phyloP scores from a whole-genome alignment of 2,329 filamentous ascomycete genomes.

The Didymella pomorum region DNA sequence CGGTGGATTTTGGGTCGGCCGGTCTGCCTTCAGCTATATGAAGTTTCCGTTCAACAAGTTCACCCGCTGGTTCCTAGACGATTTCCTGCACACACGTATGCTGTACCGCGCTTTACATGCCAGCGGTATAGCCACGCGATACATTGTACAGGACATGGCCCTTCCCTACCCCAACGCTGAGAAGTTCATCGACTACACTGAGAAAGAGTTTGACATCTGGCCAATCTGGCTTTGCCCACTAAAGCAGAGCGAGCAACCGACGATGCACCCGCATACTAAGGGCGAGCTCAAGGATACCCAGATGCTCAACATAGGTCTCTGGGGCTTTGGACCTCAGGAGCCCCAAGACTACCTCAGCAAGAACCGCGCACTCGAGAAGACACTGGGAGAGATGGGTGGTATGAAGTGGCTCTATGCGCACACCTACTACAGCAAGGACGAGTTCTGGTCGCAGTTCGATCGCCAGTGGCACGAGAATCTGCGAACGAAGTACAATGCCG shows the following conservation, averaged over 20 bases:
- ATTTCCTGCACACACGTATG: slow-evolving; percentile 68
- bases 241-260: slow-evolving; percentile 44
- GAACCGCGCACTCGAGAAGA: slow-evolving; percentile 69
- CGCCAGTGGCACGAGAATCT: slow-evolving; percentile 66
- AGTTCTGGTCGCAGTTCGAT: slow-evolving; percentile 74
- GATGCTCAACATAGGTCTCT: slow-evolving; percentile 70
- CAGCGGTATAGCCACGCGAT: slow-evolving; percentile 65
- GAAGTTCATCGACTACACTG: slow-evolving; percentile 55
- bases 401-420: slow-evolving; percentile 77
- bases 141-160: slow-evolving; percentile 71
- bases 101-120: slow-evolving; percentile 72
- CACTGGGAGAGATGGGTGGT: slow-evolving; percentile 66
- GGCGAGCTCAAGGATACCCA: slow-evolving; percentile 38
- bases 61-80: slow-evolving; percentile 68
- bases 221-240: slow-evolving; percentile 61
- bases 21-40: slow-evolving; percentile 71
- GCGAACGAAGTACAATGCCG: slow-evolving; percentile 66
- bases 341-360: slow-evolving; percentile 55
- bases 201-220: slow-evolving; percentile 53
- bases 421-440: slow-evolving; percentile 71
- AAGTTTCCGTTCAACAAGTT: slow-evolving; percentile 69
- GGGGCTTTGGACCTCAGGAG: slow-evolving; percentile 72
- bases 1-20: slow-evolving; percentile 73
- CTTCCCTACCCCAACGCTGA: slow-evolving; percentile 55
- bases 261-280: slow-evolving; percentile 48